Percentiles rank a stretch among this genome's conserved stretches.
Evolutionary conservation across 805 yeast species (phyloP).

Genomic region (Ogataea siamensis): DNA sequence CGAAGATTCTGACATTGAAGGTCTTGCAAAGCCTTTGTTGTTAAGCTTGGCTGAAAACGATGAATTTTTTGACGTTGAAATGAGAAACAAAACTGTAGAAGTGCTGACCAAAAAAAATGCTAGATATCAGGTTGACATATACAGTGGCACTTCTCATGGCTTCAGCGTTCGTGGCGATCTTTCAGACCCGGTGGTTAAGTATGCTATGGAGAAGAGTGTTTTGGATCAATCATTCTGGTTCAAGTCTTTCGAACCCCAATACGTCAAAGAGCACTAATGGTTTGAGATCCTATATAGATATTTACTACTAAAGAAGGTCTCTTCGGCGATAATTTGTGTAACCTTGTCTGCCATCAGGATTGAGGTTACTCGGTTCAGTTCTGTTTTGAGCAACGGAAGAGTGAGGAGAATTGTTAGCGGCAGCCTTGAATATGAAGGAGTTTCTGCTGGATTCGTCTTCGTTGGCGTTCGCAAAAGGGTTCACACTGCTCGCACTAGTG

Average conservation of each 20-base stretch:
- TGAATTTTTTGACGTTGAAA: slow-evolving; percentile 56
- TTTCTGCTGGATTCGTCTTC: slow-evolving; percentile 20
- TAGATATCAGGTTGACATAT: slow-evolving; percentile 59
- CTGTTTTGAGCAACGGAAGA: slow-evolving; percentile 9
- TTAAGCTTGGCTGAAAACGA: slow-evolving; percentile 79
- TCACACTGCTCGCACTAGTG: slow-evolving; percentile 12
- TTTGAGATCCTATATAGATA: too few relatives aligned
- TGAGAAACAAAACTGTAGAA: slow-evolving; percentile 60
- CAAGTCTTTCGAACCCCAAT: slow-evolving; percentile 23
- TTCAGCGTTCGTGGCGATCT: slow-evolving; percentile 78
- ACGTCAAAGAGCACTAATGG: neutral
- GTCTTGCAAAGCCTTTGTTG: slow-evolving; percentile 56
- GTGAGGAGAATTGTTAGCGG: slow-evolving; percentile 13
- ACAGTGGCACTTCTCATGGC: slow-evolving; percentile 70
- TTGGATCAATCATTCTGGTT: slow-evolving; percentile 42
- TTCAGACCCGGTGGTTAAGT: slow-evolving; percentile 46
- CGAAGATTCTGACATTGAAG: slow-evolving; percentile 59
- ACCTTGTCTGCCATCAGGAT: slow-evolving; percentile 4
- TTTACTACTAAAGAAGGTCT: slow-evolving; percentile 13
- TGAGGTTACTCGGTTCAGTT: slow-evolving; percentile 4
- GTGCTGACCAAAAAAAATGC: slow-evolving; percentile 46
- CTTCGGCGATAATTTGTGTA: slow-evolving; percentile 18
- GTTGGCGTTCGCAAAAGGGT: slow-evolving; percentile 21
- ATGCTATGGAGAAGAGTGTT: slow-evolving; percentile 68
- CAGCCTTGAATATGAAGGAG: slow-evolving; percentile 19